Conservation (phyloP, 495 filamentous ascomycete genomes). For the Penicillium ochrochloron region DNA sequence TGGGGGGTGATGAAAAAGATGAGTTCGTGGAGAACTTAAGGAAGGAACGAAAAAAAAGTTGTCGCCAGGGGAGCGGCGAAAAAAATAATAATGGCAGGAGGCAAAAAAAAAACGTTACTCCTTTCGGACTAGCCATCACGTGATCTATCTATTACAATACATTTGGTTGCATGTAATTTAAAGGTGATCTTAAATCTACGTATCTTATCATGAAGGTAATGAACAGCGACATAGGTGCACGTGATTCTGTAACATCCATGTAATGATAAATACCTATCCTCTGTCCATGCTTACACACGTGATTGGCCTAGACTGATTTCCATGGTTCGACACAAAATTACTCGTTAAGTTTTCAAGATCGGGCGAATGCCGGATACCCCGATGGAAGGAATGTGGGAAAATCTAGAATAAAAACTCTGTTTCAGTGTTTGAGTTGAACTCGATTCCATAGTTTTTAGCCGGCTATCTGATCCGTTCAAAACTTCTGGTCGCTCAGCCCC, state of each 20-base stretch:
- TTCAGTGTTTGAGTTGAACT: not conserved
- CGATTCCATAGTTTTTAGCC: not conserved
- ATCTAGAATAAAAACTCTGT: not conserved
- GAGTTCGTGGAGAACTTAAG: slow-evolving; percentile 17
- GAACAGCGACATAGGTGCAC: too few species aligned
- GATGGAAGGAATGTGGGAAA: slow-evolving; percentile 7
- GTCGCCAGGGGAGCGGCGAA: slow-evolving; percentile 27
- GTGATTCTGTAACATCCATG: not conserved
- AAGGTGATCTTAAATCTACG: not conserved
- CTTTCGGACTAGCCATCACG: slow-evolving; percentile 22
- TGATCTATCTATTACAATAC: not conserved
- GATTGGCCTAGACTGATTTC: slow-evolving; percentile 13
- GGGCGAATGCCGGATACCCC: slow-evolving; percentile 8
- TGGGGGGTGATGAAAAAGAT: slow-evolving; percentile 26
- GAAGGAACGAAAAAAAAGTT: slow-evolving; percentile 35
- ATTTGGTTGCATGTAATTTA: not conserved
- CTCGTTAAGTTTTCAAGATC: slow-evolving; percentile 9
- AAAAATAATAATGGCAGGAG: slow-evolving; percentile 26
- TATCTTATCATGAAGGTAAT: not conserved
- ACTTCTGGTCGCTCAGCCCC: slow-evolving; percentile 53
- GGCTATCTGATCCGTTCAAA: slow-evolving; percentile 15
- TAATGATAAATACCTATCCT: not conserved
- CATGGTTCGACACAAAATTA: slow-evolving; percentile 9
- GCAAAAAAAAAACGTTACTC: slow-evolving; percentile 27
- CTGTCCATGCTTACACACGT: slow-evolving; percentile 11